A percentile compares a stretch with the other conserved stretches of the same genome.
Conservation (phyloP, 2,329 filamentous ascomycete genomes). For the Alternaria angustiovoidea region DNA sequence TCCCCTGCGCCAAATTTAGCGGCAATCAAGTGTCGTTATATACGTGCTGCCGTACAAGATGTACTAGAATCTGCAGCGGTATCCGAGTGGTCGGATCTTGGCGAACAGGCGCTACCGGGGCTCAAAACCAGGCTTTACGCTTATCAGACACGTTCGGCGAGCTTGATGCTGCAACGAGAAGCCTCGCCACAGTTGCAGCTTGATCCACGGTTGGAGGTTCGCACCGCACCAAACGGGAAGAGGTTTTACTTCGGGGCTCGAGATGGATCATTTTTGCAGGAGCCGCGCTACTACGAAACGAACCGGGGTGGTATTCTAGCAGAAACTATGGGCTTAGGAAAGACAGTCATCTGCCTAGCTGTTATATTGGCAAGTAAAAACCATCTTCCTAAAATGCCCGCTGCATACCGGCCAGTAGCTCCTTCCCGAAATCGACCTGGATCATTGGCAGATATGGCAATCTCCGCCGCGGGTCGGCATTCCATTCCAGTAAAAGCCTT, state of each 20-base stretch:
- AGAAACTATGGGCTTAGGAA: constrained; percentile 81
- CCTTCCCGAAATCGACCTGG: constrained; percentile 61
- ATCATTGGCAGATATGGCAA: constrained; percentile 78
- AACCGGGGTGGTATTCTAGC: constrained; percentile 79
- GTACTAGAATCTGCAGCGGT: constrained; percentile 56
- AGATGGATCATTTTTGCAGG: constrained; percentile 66
- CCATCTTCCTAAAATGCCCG: constrained; percentile 71
- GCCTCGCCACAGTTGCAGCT: constrained; percentile 67
- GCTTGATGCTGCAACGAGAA: constrained; percentile 85
- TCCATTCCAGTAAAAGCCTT: constrained; percentile 75
- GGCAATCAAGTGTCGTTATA: constrained; percentile 59
- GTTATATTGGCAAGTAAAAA: constrained; percentile 76
- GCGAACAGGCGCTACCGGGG: constrained; percentile 57
- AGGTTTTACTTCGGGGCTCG: constrained; percentile 76
- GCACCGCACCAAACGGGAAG: constrained; percentile 67
- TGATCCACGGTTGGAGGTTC: constrained; percentile 75
- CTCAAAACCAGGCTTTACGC: constrained; percentile 73
- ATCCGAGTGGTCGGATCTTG: constrained; percentile 42
- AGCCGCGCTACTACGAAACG: constrained; percentile 77
- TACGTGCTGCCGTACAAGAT: constrained; percentile 62
- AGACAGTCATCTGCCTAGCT: constrained; percentile 83
- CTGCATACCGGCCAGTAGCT: constrained; percentile 61
- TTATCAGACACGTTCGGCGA: constrained; percentile 82
- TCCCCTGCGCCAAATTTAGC: constrained; percentile 69
- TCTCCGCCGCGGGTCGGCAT: constrained; percentile 70